A percentile compares a stretch with the other conserved stretches of the same genome.
Conservation (phyloP, 345 rosid genomes). For the Pugionium cornutum region DNA sequence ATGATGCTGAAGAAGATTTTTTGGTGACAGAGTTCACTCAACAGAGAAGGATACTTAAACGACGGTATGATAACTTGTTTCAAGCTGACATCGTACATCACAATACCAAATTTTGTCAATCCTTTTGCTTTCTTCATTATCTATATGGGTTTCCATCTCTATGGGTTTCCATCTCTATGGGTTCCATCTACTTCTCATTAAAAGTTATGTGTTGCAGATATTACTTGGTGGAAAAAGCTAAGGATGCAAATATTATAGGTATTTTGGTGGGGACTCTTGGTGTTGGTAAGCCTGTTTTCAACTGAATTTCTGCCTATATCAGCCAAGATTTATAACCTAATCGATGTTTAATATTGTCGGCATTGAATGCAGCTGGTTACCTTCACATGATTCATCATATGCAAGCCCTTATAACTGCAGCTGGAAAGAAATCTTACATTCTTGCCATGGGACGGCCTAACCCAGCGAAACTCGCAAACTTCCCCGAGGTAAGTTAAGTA, state of each 20-base stretch:
- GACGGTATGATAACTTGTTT: constrained; percentile 55
- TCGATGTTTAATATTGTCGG: constrained; percentile 2
- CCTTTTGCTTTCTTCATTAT: not conserved
- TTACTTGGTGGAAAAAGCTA: constrained; percentile 94
- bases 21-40: constrained; percentile 75
- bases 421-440: constrained; percentile 83
- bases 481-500: constrained; percentile 65
- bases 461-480: constrained; percentile 94
- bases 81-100: constrained; percentile 3
- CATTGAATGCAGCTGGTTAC: constrained; percentile 76
- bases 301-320: constrained; percentile 1
- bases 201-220: constrained; percentile 56
- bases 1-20: constrained; percentile 65
- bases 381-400: constrained; percentile 84
- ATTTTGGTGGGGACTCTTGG: constrained; percentile 96
- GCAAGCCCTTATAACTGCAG: constrained; percentile 66
- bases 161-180: not conserved
- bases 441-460: constrained; percentile 95
- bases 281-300: constrained; percentile 61
- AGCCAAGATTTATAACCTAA: constrained; percentile 15
- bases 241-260: constrained; percentile 90
- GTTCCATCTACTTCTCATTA: constrained; percentile 12
- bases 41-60: constrained; percentile 76
- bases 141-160: not conserved
- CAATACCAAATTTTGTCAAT: not conserved